Evolutionary conservation across 2,329 filamentous ascomycete species (phyloP).

Genomic region (Emmonsia crescens): DNA sequence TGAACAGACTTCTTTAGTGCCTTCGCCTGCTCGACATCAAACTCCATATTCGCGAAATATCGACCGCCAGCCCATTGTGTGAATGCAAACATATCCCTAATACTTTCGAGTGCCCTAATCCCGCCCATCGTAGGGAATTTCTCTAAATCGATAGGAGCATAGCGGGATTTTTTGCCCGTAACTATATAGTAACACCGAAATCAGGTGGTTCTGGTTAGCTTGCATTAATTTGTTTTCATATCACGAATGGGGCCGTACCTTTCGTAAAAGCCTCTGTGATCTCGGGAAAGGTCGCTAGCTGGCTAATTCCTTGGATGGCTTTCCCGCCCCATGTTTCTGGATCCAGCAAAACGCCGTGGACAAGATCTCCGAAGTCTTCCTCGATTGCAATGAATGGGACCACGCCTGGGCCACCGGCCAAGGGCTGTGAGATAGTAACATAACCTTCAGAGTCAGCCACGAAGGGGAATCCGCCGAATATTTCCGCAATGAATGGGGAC

Average conservation of each 20-base stretch:
- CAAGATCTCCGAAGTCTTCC: slow-evolving; percentile 4
- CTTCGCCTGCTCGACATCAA: not conserved
- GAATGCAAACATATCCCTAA: slow-evolving; percentile 1
- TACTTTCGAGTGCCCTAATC: not conserved
- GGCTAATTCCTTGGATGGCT: not conserved
- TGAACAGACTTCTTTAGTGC: not conserved
- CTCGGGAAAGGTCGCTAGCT: not conserved
- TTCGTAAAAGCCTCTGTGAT: not conserved
- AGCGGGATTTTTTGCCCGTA: slow-evolving; percentile 3
- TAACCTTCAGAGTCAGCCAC: not conserved
- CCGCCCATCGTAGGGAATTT: not conserved
- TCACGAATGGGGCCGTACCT: not conserved
- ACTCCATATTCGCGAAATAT: slow-evolving; percentile 1
- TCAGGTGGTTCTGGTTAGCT: not conserved
- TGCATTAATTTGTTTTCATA: not conserved
- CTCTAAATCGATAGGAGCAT: not conserved
- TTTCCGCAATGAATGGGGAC: not conserved
- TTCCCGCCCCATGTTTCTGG: not conserved
- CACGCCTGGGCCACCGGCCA: not conserved
- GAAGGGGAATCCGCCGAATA: slow-evolving; percentile 3
- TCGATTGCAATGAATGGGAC: slow-evolving; percentile 2
- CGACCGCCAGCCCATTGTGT: not conserved
- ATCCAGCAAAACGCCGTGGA: slow-evolving; percentile 1
- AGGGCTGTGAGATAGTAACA: slow-evolving; percentile 1
- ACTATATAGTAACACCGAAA: not conserved